A percentile compares a stretch with the other conserved stretches of the same genome.
Evolutionary conservation across 2,329 filamentous ascomycete species (phyloP).

Genomic region (Ophiostoma tasmaniense): DNA sequence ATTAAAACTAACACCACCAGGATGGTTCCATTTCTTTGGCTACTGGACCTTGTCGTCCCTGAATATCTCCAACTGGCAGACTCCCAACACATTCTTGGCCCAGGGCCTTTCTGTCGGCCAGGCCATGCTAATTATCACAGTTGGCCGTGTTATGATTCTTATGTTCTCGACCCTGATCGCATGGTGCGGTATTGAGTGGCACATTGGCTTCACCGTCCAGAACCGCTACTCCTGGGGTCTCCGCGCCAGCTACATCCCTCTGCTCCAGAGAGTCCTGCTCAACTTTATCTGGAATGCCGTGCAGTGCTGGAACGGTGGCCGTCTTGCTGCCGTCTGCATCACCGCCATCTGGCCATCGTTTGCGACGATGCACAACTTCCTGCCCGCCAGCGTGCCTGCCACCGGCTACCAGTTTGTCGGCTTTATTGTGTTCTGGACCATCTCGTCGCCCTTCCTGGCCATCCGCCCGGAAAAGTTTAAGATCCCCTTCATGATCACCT

Average conservation of each 20-base stretch:
- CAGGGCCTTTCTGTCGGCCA: slow-evolving; percentile 24
- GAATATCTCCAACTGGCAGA: slow-evolving; percentile 19
- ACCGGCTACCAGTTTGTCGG: slow-evolving; percentile 31
- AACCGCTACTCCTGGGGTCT: slow-evolving; percentile 43
- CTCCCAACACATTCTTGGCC: slow-evolving; percentile 14
- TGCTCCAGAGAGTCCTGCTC: slow-evolving; percentile 38
- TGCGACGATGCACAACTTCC: slow-evolving; percentile 22
- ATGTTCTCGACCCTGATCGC: slow-evolving; percentile 37
- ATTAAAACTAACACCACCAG: slow-evolving; percentile 5
- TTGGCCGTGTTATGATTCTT: slow-evolving; percentile 35
- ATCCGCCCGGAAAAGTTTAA: slow-evolving; percentile 35
- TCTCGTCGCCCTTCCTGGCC: slow-evolving; percentile 33
- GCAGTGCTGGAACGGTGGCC: slow-evolving; percentile 35
- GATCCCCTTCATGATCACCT: slow-evolving; percentile 25
- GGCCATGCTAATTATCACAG: slow-evolving; percentile 39
- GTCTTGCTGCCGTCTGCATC: slow-evolving; percentile 31
- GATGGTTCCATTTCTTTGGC: slow-evolving; percentile 19
- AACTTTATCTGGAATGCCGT: slow-evolving; percentile 44
- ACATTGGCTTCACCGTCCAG: slow-evolving; percentile 43
- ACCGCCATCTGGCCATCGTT: slow-evolving; percentile 26
- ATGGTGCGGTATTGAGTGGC: slow-evolving; percentile 41
- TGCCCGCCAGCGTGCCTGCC: slow-evolving; percentile 23
- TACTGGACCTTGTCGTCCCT: slow-evolving; percentile 17
- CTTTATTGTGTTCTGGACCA: slow-evolving; percentile 25
- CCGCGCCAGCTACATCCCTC: slow-evolving; percentile 39